phyloP scores from a whole-genome alignment of 257 asterid species.

The Jaltomata sinuosa region DNA sequence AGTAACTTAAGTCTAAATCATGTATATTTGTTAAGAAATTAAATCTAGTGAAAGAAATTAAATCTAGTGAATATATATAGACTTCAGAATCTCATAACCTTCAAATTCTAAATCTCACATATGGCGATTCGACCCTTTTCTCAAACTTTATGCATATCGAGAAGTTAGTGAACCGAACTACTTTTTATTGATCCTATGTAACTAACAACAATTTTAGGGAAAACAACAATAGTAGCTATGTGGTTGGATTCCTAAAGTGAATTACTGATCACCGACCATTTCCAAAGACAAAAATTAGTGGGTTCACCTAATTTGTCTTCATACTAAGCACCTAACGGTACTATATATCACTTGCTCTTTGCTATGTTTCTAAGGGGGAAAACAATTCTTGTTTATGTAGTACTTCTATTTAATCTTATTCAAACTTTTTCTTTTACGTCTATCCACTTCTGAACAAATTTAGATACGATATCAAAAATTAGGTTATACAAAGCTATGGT shows the following conservation, averaged over 20 bases:
- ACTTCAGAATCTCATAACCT: too few relatives aligned
- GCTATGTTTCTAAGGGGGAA: background rate
- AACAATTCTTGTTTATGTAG: too few relatives aligned
- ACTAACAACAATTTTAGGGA: background rate
- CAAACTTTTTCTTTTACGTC: too few relatives aligned
- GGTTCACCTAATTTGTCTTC: background rate
- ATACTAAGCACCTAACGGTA: background rate
- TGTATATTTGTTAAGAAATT: too few relatives aligned
- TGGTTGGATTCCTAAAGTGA: background rate
- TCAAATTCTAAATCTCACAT: too few relatives aligned
- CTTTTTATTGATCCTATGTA: background rate
- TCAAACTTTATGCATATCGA: background rate
- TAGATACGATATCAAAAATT: too few relatives aligned
- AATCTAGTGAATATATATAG: too few relatives aligned
- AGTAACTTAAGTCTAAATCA: too few relatives aligned
- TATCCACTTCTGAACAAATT: background rate
- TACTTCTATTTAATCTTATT: too few relatives aligned
- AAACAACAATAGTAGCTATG: background rate
- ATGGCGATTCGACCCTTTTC: too few relatives aligned
- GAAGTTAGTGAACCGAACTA: background rate
- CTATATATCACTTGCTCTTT: background rate
- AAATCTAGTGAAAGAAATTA: too few relatives aligned
- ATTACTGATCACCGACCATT: background rate
- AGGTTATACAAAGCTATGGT: too few relatives aligned
- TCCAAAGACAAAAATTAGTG: background rate